These are phyloP conservation scores for Ophiocordyceps australis DNA, from an alignment of 2,329 filamentous ascomycete species.

Conservation along the genomic window DNA sequence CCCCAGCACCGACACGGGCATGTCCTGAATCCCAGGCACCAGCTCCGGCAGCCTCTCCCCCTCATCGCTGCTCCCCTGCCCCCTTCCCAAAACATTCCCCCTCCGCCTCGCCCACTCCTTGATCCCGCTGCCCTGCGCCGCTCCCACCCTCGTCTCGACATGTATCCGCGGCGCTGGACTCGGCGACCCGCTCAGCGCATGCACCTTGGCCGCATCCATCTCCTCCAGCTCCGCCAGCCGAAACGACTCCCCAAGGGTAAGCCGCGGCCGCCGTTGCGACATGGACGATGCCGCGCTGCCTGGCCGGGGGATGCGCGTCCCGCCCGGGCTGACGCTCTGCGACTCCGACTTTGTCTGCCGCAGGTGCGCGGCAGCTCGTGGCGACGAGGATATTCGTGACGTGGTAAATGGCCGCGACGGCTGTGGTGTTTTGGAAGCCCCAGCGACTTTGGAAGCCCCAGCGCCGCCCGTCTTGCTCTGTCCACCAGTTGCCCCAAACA, in stretches of 20 bases:
- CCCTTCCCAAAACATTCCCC: too few species aligned
- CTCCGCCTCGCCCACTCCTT: too few species aligned
- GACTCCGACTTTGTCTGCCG: slow-evolving; percentile 10
- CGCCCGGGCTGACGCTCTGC: slow-evolving; percentile 7
- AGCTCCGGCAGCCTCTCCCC: slow-evolving; percentile 16
- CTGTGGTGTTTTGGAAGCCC: too few species aligned
- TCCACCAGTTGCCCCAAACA: slow-evolving; percentile 17
- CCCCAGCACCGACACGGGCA: slow-evolving; percentile 15
- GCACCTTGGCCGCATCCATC: slow-evolving; percentile 8
- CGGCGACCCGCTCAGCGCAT: slow-evolving; percentile 23
- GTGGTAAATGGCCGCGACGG: too few species aligned
- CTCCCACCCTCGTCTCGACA: too few species aligned
- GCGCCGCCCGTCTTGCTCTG: too few species aligned
- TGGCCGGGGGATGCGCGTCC: slow-evolving; percentile 16
- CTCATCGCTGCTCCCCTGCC: slow-evolving; percentile 8
- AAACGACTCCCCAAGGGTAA: slow-evolving; percentile 25
- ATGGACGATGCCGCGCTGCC: slow-evolving; percentile 7
- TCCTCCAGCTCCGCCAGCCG: slow-evolving; percentile 12
- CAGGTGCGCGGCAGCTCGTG: not conserved
- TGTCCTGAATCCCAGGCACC: slow-evolving; percentile 18
- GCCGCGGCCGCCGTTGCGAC: slow-evolving; percentile 12
- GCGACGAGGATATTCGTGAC: too few species aligned
- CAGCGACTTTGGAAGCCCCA: too few species aligned
- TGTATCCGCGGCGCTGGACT: slow-evolving; percentile 31
- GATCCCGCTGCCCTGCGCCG: too few species aligned